Evolutionary conservation across 192 early-diverging fungal species (phyloP).

Genomic region (Coemansia sp.): DNA sequence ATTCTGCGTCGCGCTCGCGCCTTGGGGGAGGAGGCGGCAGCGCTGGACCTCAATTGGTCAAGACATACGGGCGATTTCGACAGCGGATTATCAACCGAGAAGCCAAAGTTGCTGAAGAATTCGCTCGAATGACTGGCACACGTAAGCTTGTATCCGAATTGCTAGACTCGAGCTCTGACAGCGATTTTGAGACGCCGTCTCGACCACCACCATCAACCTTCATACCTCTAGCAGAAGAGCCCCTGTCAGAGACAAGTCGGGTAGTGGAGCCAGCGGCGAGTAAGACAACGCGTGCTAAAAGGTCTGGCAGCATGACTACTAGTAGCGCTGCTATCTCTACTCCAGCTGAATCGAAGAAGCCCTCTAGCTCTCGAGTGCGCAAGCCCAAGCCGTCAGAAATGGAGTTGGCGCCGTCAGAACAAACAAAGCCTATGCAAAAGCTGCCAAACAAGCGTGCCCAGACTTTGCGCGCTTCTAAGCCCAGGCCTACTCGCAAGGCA

Average conservation of each 20-base stretch:
- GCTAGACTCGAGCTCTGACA: slow-evolving; percentile 45
- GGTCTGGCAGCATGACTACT: background rate
- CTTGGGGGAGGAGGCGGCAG: slow-evolving; percentile 20
- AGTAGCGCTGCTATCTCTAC: background rate
- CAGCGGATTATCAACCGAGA: slow-evolving; percentile 46
- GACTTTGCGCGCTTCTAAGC: background rate
- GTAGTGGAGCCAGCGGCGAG: background rate
- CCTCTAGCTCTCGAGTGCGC: background rate
- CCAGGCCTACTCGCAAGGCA: slow-evolving; percentile 18
- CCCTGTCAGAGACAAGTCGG: background rate
- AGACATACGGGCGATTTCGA: slow-evolving; percentile 48
- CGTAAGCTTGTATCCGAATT: slow-evolving; percentile 36
- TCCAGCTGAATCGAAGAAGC: background rate
- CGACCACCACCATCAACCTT: background rate
- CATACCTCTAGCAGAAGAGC: background rate
- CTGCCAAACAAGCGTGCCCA: background rate
- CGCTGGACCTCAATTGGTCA: slow-evolving; percentile 39
- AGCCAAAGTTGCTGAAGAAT: slow-evolving; percentile 32
- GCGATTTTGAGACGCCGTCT: slow-evolving; percentile 33
- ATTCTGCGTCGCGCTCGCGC: slow-evolving; percentile 35
- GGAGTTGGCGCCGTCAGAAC: background rate
- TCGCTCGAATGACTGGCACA: slow-evolving; percentile 34
- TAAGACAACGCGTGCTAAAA: background rate
- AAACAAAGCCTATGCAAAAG: background rate
- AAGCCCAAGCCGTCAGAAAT: background rate